A percentile compares a stretch with the other conserved stretches of the same genome.
These are phyloP conservation scores for Auricularia cornea DNA, from an alignment of 768 basidiomycete species.

Conservation along the genomic window DNA sequence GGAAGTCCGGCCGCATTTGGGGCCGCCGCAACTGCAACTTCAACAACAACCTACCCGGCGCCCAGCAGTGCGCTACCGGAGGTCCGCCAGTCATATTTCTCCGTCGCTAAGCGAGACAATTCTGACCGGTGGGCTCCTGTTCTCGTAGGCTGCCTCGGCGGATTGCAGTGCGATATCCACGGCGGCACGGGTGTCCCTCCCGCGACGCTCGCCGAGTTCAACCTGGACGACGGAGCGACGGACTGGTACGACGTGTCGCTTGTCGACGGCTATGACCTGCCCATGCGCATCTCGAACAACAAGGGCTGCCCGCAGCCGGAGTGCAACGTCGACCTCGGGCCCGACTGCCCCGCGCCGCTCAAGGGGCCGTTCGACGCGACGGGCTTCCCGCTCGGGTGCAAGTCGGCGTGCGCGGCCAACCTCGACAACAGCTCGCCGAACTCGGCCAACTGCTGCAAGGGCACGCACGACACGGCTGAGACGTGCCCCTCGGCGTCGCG, in stretches of 20 bases:
- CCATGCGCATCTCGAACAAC: conserved; percentile 48
- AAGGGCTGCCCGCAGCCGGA: conserved; percentile 43
- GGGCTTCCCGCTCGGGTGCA: conserved; percentile 54
- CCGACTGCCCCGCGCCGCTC: conserved; percentile 45
- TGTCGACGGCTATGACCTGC: conserved; percentile 52
- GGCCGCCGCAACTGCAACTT: conserved; percentile 19
- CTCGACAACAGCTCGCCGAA: conserved; percentile 33
- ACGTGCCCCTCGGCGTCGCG: conserved; percentile 45
- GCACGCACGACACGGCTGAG: conserved; percentile 38
- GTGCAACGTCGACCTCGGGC: conserved; percentile 50
- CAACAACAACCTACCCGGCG: conserved; percentile 17
- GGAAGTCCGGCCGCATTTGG: conserved; percentile 19
- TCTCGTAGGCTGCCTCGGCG: conserved; percentile 19
- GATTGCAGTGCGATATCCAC: conserved; percentile 21
- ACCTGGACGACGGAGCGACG: conserved; percentile 26
- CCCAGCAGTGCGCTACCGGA: conserved; percentile 26
- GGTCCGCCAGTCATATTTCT: conserved; percentile 27
- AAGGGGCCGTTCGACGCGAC: conserved; percentile 44
- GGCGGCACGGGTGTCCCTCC: conserved; percentile 46
- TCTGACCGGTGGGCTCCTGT: too few species aligned
- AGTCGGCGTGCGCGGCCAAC: conserved; percentile 44
- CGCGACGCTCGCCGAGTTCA: conserved; percentile 58
- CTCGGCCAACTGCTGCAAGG: conserved; percentile 60
- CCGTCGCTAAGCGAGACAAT: conserved; percentile 9
- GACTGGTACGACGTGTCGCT: conserved; percentile 63